Conservation (phyloP, 2,329 filamentous ascomycete species). For the Tolypocladium endophyticum region DNA sequence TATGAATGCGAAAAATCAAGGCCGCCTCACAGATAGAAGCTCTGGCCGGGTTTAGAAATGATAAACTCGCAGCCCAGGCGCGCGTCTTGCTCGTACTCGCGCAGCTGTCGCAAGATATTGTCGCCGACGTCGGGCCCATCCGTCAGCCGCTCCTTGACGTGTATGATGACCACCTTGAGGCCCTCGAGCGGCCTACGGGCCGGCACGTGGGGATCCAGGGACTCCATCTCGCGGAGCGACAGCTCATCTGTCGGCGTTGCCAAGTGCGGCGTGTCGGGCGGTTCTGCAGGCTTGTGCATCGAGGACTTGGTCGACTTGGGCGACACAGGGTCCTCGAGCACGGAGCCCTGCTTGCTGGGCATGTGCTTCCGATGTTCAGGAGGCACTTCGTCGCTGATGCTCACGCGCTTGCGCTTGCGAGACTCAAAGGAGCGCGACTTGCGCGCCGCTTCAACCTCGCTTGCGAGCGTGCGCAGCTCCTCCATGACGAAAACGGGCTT, state of each 20-base stretch:
- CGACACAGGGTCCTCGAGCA: constrained; percentile 37
- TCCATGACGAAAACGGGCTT: constrained; percentile 73
- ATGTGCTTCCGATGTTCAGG: constrained; percentile 10
- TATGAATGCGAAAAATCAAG: constrained; percentile 4
- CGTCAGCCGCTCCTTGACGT: constrained; percentile 77
- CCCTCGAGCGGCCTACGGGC: constrained; percentile 50
- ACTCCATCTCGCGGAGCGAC: constrained; percentile 26
- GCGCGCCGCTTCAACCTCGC: constrained; percentile 51
- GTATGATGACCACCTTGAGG: constrained; percentile 77
- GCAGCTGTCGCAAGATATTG: constrained; percentile 59
- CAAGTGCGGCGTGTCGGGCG: constrained; percentile 29
- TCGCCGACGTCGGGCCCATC: constrained; percentile 58
- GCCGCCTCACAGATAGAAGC: constrained; percentile 34
- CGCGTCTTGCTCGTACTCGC: constrained; percentile 51
- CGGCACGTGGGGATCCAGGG: constrained; percentile 9
- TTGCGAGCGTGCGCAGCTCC: constrained; percentile 64
- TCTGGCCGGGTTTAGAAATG: constrained; percentile 57
- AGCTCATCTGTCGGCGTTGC: constrained; percentile 38
- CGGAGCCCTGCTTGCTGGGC: constrained; percentile 8
- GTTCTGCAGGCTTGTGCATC: constrained; percentile 6
- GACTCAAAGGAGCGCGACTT: constrained; percentile 24
- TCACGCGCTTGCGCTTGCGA: constrained; percentile 56
- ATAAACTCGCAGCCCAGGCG: constrained; percentile 72
- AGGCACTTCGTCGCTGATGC: constrained; percentile 10
- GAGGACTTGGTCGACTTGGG: constrained; percentile 32